These are phyloP conservation scores for Tetrahymena thermophila DNA, from an alignment of 73 alveolate species.

Conservation along the genomic window DNA sequence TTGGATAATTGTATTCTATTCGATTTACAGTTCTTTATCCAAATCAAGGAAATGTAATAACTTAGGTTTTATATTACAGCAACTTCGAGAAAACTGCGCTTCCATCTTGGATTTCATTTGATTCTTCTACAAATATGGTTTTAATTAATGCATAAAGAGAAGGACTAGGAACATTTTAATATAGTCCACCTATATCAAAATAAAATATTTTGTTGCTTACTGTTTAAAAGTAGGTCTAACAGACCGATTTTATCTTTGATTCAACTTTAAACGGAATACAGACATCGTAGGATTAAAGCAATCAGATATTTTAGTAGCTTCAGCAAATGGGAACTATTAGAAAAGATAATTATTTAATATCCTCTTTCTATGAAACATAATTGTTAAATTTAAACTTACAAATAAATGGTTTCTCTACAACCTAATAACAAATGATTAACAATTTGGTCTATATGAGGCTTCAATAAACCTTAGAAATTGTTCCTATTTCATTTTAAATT, in stretches of 20 bases:
- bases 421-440: neutral
- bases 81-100: neutral
- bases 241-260: neutral
- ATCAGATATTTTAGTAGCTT: neutral
- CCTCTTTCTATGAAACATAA: neutral
- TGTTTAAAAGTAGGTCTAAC: neutral
- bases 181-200: neutral
- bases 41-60: neutral
- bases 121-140: neutral
- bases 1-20: neutral
- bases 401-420: neutral
- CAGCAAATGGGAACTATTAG: neutral
- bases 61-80: neutral
- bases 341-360: neutral
- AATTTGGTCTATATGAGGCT: neutral
- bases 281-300: neutral
- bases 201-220: neutral
- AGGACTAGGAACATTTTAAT: neutral
- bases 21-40: neutral
- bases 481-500: neutral
- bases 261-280: neutral
- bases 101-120: neutral
- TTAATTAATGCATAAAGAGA: neutral
- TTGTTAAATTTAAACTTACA: neutral
- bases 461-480: neutral